Conservation (phyloP, 768 basidiomycete genomes). For the Auriculariales sp. region DNA sequence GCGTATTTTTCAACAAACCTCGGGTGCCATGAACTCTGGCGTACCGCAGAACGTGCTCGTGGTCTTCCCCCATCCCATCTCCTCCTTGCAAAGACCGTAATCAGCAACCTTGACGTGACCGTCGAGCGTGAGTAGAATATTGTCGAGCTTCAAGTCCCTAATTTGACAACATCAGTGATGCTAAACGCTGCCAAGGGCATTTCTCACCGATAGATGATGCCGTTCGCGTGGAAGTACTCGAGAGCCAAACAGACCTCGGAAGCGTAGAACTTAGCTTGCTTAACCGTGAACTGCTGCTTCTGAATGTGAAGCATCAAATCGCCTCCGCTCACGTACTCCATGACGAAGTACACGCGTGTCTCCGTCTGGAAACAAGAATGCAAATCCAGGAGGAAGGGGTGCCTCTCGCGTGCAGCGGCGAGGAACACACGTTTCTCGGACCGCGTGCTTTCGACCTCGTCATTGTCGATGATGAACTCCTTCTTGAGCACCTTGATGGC, state of each 20-base stretch:
- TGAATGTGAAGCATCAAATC: constrained; percentile 99
- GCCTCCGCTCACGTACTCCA: constrained; percentile 99
- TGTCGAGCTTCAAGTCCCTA: constrained; percentile 95
- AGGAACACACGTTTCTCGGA: constrained; percentile 98
- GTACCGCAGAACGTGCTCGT: constrained; percentile 99
- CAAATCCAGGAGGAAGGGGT: constrained; percentile 91
- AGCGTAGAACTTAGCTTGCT: constrained; percentile 98
- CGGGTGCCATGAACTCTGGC: constrained; percentile 99
- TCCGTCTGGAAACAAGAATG: constrained; percentile 99
- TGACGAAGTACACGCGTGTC: constrained; percentile 97
- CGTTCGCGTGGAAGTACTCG: constrained; percentile 96
- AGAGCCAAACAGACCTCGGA: constrained; percentile 89
- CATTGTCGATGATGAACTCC: constrained; percentile 99
- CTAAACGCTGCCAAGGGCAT: neutral
- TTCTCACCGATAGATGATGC: constrained; percentile 91
- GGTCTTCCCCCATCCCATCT: constrained; percentile 93
- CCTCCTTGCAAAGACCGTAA: constrained; percentile 98
- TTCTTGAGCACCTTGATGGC: constrained; percentile 99
- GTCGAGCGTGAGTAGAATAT: constrained; percentile 90
- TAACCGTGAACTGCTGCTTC: constrained; percentile 94
- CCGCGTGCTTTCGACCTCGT: constrained; percentile 98
- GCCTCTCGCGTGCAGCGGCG: constrained; percentile 89
- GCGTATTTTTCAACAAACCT: constrained; percentile 36
- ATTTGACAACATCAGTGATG: neutral
- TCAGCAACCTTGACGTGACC: constrained; percentile 98